Evolutionary conservation across 352 stramenopile species (phyloP).

Genomic region (Phytopythium mirpurense): DNA sequence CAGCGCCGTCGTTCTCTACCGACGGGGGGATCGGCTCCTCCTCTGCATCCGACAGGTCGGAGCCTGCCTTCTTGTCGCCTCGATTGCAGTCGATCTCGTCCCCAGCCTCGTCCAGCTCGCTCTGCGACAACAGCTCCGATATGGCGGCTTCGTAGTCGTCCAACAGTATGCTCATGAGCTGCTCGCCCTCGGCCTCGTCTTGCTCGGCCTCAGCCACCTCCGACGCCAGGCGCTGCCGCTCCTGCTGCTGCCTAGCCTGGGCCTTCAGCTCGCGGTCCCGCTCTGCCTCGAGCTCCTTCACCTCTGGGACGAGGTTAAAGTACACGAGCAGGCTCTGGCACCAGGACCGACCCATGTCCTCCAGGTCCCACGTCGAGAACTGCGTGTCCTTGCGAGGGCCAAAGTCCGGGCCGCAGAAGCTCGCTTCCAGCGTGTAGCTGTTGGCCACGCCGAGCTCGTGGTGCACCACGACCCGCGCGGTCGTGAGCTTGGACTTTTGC

Average conservation of each 20-base stretch:
- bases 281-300: slow-evolving; percentile 31
- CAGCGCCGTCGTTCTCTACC: slow-evolving; percentile 1
- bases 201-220: background rate
- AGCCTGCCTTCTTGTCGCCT: slow-evolving; percentile 11
- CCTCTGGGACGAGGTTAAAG: slow-evolving; percentile 47
- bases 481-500: slow-evolving; percentile 86
- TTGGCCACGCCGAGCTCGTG: slow-evolving; percentile 82
- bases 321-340: slow-evolving; percentile 76
- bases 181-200: slow-evolving; percentile 15
- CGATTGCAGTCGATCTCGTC: slow-evolving; percentile 12
- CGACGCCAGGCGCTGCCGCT: background rate
- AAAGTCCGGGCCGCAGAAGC: slow-evolving; percentile 85
- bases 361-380: slow-evolving; percentile 68
- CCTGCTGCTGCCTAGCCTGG: slow-evolving; percentile 3
- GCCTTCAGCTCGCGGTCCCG: slow-evolving; percentile 2
- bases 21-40: slow-evolving; percentile 54
- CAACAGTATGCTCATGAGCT: slow-evolving; percentile 25
- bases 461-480: slow-evolving; percentile 87
- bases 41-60: slow-evolving; percentile 57
- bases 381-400: slow-evolving; percentile 60
- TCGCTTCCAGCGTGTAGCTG: slow-evolving; percentile 89
- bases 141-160: slow-evolving; percentile 60
- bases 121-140: slow-evolving; percentile 40
- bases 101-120: slow-evolving; percentile 18
- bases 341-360: slow-evolving; percentile 70